These are phyloP conservation scores for Albophoma yamanashiensis DNA, from an alignment of 2,329 filamentous ascomycete species.

Conservation along the genomic window DNA sequence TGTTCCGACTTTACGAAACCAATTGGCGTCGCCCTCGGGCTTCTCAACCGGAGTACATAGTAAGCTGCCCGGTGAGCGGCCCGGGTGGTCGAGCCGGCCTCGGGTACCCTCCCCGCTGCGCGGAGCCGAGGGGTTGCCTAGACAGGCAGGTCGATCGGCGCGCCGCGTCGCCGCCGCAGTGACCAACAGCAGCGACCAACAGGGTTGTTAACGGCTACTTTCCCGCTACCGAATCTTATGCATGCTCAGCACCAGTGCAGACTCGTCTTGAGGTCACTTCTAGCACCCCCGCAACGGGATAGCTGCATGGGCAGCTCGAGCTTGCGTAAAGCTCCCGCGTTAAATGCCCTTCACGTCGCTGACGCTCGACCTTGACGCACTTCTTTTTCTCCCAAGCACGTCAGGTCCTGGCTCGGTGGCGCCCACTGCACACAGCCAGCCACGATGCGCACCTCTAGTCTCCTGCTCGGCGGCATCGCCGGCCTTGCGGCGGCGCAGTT, in stretches of 20 bases:
- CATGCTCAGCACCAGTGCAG: background rate
- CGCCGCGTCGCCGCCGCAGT: background rate
- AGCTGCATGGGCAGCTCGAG: background rate
- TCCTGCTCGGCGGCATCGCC: constrained; percentile 9
- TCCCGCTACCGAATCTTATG: background rate
- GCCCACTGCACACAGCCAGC: background rate
- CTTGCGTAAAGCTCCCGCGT: background rate
- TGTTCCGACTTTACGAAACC: background rate
- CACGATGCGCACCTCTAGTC: constrained; percentile 1
- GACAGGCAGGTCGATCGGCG: background rate
- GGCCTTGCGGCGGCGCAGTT: constrained; percentile 16
- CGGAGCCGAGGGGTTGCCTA: background rate
- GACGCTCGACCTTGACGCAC: background rate
- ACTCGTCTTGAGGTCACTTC: background rate
- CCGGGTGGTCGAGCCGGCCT: background rate
- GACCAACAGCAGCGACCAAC: background rate
- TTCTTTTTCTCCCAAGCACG: background rate
- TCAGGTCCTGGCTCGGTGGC: background rate
- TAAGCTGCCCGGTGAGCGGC: background rate
- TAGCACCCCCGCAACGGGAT: background rate
- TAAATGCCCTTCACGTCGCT: background rate
- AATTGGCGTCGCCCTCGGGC: background rate
- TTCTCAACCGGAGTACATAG: background rate
- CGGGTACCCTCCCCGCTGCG: background rate
- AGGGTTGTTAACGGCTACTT: background rate